Base-by-base conservation (phyloP, 768 basidiomycete species). In the Rhodosporidiobolus odoratus region DNA sequence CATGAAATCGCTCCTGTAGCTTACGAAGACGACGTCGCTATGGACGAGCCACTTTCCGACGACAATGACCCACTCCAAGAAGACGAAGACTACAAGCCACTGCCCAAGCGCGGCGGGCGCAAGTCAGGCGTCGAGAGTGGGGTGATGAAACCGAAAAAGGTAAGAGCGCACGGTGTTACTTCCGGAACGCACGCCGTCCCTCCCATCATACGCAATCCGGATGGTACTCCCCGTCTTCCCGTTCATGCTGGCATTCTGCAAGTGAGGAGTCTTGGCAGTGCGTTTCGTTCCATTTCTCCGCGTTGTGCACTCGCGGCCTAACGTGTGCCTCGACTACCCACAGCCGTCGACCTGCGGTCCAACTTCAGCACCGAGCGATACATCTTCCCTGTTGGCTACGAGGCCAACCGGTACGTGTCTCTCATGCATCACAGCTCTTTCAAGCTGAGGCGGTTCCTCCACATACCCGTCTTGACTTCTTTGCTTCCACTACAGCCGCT, bases 221-320 rank as follows among this genome's bases (percentile, higher is more conserved):
- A 74, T 45, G 86, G 86, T 6, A 84, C 84, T 54, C 89, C 90
- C 0, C 83, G 88, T 79, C 80, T 92, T 9, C 91, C 91, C 0
- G 80, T 92, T 40, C 89, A 86, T 75, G 89, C 91, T 25, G 91
- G 91, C 40, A 91, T 92, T 78, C 91, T 92, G 89, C 90, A 88
- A 2, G 87, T 92, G 34, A 83, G 87, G 66, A 85, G 77, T 69
- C 82, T 92, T 0, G 91, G 91, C 37, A 4, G 85, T 86, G 30
- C 61, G 67, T 86, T 10, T 27, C 32, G 1, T 17, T 38, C 5
- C 23, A 16, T 30, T 38, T 30, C 23, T 32, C 21, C 1, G 23
- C 35, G 41, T 8, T 15, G 7, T 0, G 43, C 48, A 15, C 21
- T 2, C 38, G 4, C 10, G 35, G 13, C n/a, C 4, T n/a, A 10